phyloP scores from a whole-genome alignment of 208 protist species.

The Phytomonas sp. region DNA sequence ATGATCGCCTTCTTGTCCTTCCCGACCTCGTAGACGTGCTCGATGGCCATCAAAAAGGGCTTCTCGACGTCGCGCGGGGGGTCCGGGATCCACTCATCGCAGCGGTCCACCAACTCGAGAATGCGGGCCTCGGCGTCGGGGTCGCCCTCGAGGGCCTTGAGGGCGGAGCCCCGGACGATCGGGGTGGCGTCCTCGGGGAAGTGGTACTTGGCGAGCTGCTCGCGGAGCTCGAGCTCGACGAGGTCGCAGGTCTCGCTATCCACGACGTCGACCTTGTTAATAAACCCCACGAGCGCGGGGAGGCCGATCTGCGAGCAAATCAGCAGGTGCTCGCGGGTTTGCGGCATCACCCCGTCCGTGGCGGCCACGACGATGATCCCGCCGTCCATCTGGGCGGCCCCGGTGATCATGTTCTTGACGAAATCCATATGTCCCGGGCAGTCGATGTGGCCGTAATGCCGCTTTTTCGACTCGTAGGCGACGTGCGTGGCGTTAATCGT shows the following conservation, averaged over 20 bases:
- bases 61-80: constrained; percentile 93
- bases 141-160: constrained; percentile 94
- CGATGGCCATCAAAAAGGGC: constrained; percentile 97
- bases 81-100: constrained; percentile 91
- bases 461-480: constrained; percentile 98
- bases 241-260: constrained; percentile 92
- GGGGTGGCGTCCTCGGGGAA: constrained; percentile 90
- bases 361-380: constrained; percentile 89
- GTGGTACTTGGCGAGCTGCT: constrained; percentile 92
- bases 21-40: constrained; percentile 91
- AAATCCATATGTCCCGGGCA: constrained; percentile 99
- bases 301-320: constrained; percentile 97
- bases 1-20: constrained; percentile 94
- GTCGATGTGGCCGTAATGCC: constrained; percentile 99
- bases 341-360: constrained; percentile 96
- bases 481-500: constrained; percentile 98
- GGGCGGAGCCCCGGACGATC: constrained; percentile 91
- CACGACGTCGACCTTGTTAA: constrained; percentile 97
- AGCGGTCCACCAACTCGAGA: constrained; percentile 90
- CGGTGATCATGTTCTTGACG: constrained; percentile 99
- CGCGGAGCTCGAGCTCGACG: constrained; percentile 97
- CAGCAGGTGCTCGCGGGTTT: constrained; percentile 99
- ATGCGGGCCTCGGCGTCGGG: constrained; percentile 90
- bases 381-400: constrained; percentile 95
- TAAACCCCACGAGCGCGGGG: constrained; percentile 95